phyloP scores from a whole-genome alignment of 2,329 filamentous ascomycete genomes.

The Corinectria fuckeliana region DNA sequence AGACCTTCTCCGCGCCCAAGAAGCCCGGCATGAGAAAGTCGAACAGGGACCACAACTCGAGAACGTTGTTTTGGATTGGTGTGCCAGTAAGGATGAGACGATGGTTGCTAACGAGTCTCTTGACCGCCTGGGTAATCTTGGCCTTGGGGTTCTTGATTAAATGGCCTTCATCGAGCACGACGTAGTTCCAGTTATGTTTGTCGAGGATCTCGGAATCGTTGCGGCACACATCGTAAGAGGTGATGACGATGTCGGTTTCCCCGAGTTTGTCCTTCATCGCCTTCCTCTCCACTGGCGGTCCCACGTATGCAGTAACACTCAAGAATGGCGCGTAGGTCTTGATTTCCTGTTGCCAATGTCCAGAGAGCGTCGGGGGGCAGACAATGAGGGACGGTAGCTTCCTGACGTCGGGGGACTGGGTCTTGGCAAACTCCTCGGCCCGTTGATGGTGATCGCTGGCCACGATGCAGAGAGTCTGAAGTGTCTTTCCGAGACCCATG shows the following conservation, averaged over 20 bases:
- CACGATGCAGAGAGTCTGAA: slow-evolving; percentile 97
- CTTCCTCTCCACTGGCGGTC: slow-evolving; percentile 80
- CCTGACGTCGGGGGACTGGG: slow-evolving; percentile 77
- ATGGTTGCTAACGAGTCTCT: slow-evolving; percentile 88
- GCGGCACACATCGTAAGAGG: slow-evolving; percentile 96
- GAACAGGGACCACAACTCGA: slow-evolving; percentile 97
- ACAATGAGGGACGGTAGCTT: slow-evolving; percentile 91
- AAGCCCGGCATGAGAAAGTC: slow-evolving; percentile 99
- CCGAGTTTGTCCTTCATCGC: slow-evolving; percentile 72
- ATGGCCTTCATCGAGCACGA: slow-evolving; percentile 95
- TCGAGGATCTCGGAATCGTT: slow-evolving; percentile 90
- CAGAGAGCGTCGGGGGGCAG: slow-evolving; percentile 93
- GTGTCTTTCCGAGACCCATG: slow-evolving; percentile 97
- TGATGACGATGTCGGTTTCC: slow-evolving; percentile 90
- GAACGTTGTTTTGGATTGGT: slow-evolving; percentile 96
- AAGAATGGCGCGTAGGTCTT: slow-evolving; percentile 95
- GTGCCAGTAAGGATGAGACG: slow-evolving; percentile 95
- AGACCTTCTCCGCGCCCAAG: slow-evolving; percentile 92
- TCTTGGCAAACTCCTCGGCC: slow-evolving; percentile 87
- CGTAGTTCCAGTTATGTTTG: slow-evolving; percentile 93
- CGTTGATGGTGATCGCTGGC: slow-evolving; percentile 96
- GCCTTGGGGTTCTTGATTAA: slow-evolving; percentile 98
- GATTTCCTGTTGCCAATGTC: slow-evolving; percentile 99
- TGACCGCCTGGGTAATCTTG: slow-evolving; percentile 93
- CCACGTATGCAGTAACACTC: slow-evolving; percentile 87